Percentiles rank a stretch among this genome's conserved stretches.
Evolutionary conservation across 768 basidiomycete genomes (phyloP).

Genomic region (Xerocomellus amylosporus): DNA sequence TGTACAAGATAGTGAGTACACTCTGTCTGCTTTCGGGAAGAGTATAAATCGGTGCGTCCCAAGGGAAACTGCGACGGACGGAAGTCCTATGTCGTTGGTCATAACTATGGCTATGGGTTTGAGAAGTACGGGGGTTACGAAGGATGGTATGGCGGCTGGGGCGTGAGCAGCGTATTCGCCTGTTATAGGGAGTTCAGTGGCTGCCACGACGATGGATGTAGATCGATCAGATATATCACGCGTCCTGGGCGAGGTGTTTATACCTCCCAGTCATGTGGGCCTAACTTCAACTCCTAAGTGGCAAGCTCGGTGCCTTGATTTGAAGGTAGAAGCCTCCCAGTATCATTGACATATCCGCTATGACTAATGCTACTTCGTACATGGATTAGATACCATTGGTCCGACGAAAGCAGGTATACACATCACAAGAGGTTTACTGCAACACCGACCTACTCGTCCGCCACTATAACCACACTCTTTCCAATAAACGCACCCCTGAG

Average conservation of each 20-base stretch:
- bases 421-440: neutral
- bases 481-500: constrained; percentile 8
- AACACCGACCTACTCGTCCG: neutral
- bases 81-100: constrained; percentile 4
- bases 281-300: no score
- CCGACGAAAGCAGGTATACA: neutral
- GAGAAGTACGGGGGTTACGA: constrained; percentile 17
- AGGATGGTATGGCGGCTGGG: constrained; percentile 10
- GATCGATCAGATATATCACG: neutral
- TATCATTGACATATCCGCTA: no score
- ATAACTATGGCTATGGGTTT: constrained; percentile 12
- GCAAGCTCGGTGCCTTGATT: no score
- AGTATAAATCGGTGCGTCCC: neutral
- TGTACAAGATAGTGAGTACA: constrained; percentile 8
- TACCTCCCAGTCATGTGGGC: neutral
- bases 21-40: neutral
- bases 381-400: neutral
- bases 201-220: neutral
- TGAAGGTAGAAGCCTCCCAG: no score
- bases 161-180: constrained; percentile 16
- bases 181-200: neutral
- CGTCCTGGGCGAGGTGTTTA: neutral
- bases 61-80: constrained; percentile 7
- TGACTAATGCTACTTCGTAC: no score
- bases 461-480: constrained; percentile 9